phyloP scores from a whole-genome alignment of 495 filamentous ascomycete genomes.

The Xylaria curta region DNA sequence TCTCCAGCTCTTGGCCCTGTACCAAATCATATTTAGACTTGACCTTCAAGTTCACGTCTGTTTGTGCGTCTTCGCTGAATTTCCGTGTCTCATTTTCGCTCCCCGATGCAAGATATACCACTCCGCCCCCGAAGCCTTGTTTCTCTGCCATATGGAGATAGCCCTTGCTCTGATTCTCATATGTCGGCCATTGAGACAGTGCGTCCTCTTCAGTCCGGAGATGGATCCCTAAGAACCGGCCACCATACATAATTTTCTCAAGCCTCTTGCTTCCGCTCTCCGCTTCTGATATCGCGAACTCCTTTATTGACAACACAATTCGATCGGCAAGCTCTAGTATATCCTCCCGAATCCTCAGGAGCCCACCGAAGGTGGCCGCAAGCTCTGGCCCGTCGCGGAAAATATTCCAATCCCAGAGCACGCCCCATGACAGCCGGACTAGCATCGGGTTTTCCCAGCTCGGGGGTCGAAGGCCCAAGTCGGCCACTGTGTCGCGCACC shows the following conservation, averaged over 20 bases:
- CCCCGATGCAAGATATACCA: constrained; percentile 51
- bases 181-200: constrained; percentile 48
- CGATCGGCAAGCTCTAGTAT: constrained; percentile 44
- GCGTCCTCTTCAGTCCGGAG: constrained; percentile 52
- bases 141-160: constrained; percentile 41
- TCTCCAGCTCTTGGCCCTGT: constrained; percentile 26
- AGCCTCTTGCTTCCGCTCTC: neutral
- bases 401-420: constrained; percentile 53
- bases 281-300: constrained; percentile 27
- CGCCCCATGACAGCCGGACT: constrained; percentile 52
- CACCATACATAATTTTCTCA: neutral
- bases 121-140: constrained; percentile 38
- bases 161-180: constrained; percentile 46
- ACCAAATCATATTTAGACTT: constrained; percentile 47
- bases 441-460: constrained; percentile 41
- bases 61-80: constrained; percentile 36
- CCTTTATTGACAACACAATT: constrained; percentile 38
- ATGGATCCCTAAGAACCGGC: constrained; percentile 45
- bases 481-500: constrained; percentile 32
- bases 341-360: constrained; percentile 47
- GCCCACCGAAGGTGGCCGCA: constrained; percentile 48
- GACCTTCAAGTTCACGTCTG: constrained; percentile 32
- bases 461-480: constrained; percentile 34
- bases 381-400: constrained; percentile 53
- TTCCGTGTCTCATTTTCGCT: constrained; percentile 45